A percentile compares a stretch with the other conserved stretches of the same genome.
Evolutionary conservation across 1,284 basidiomycete genomes (phyloP).

Genomic region (Ustilago trichophora): DNA sequence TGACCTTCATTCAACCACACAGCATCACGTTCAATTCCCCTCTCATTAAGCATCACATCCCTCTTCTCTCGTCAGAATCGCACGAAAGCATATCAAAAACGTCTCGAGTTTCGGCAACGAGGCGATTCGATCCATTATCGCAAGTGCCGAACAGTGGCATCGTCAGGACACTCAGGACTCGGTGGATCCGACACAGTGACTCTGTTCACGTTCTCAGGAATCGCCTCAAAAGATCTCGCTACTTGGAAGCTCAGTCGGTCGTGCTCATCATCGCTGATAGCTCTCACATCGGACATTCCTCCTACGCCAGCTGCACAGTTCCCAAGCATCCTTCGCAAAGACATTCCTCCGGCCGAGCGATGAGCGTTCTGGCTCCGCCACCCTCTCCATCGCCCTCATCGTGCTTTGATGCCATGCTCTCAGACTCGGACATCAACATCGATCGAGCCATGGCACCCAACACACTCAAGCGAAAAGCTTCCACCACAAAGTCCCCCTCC

Average conservation of each 20-base stretch:
- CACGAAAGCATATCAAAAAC: too few relatives aligned
- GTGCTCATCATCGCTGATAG: too few relatives aligned
- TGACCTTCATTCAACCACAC: conserved; percentile 1
- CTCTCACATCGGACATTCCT: too few relatives aligned
- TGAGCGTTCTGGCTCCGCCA: conserved; percentile 50
- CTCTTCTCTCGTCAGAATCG: not conserved
- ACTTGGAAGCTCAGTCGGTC: too few relatives aligned
- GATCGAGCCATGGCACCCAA: conserved; percentile 34
- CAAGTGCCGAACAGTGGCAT: too few relatives aligned
- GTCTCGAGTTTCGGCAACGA: too few relatives aligned
- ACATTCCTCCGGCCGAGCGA: conserved; percentile 16
- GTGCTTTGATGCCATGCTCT: conserved; percentile 45
- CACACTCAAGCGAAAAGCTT: conserved; percentile 41
- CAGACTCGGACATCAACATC: conserved; percentile 47
- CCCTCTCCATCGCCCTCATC: conserved; percentile 49
- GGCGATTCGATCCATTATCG: too few relatives aligned
- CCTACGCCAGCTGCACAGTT: too few relatives aligned
- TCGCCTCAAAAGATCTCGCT: too few relatives aligned
- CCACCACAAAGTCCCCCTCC: conserved; percentile 10
- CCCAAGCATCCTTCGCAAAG: not conserved
- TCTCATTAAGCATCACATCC: not conserved
- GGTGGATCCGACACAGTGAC: conserved; percentile 1
- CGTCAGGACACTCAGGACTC: not conserved
- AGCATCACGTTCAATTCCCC: not conserved
- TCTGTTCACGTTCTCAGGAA: too few relatives aligned